Evolutionary conservation across 768 basidiomycete species (phyloP), one percentile per base, ranked within the genome.

Genomic region (Pleurotus platypus): DNA sequence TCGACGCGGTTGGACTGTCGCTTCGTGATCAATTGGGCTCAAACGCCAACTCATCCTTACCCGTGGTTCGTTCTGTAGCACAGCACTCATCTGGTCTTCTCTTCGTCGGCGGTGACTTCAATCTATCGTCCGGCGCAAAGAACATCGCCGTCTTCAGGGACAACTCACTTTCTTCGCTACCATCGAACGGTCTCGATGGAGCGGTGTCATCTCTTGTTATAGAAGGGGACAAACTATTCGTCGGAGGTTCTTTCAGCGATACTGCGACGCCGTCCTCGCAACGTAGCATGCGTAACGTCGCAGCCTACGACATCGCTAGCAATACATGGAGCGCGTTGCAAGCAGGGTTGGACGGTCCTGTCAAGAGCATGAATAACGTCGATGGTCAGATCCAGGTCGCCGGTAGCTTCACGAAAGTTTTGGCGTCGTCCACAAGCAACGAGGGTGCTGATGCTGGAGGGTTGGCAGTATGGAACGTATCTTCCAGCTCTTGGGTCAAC

Each of bases 191-290:
- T 8, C 77, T 98, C 55, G 85, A 95, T 66, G 95, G 91, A 2
- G 70, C 79, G 7, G 92, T 98, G 7, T 76, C 80, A 7, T 80
- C 91, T 0, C 67, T 95, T 40, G 74, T 80, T n/a, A 64, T 89
- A 30, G 72, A 78, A 55, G 85, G 82, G 9, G 78, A 89, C 63
- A 75, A 75, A 16, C 70, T 98, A 9, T 97, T 81, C 67, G 84
- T 95, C 40, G 96, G 93, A n/a, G 97, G 97, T 0, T 75, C 84
- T 0, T 99, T 99, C 75, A 79, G 77, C 0, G 86, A 90, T 60
- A 90, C 92, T 0, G 68, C 69, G 1, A 73, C 78, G 4, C 72
- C 77, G 13, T 82, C 86, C 0, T 79, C 75, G 2, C 72, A 78
- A 46, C 80, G 81, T 55, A 73, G 70, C 35, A 72, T 93, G 37